These are phyloP conservation scores for Monascus purpureus DNA, from an alignment of 495 filamentous ascomycete species.

Conservation along the genomic window DNA sequence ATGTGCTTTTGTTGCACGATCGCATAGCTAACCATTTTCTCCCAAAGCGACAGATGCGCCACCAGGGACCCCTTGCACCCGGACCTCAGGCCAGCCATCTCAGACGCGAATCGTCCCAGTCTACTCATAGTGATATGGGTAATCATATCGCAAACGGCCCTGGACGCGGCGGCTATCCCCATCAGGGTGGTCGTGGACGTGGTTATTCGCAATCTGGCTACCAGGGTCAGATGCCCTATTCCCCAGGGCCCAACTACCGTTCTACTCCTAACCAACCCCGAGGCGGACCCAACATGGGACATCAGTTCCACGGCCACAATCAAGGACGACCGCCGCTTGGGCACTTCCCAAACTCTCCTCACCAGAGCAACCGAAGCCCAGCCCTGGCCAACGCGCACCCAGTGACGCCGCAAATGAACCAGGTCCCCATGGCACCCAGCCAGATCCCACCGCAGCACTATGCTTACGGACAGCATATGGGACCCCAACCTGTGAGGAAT, in stretches of 20 bases:
- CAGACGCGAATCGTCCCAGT: slow-evolving; percentile 71
- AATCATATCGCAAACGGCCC: slow-evolving; percentile 38
- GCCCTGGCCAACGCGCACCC: slow-evolving; percentile 53
- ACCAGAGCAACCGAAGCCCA: slow-evolving; percentile 56
- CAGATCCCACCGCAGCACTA: slow-evolving; percentile 44
- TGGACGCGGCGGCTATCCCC: slow-evolving; percentile 39
- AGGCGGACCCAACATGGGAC: slow-evolving; percentile 44
- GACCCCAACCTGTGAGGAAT: slow-evolving; percentile 51
- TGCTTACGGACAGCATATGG: slow-evolving; percentile 46
- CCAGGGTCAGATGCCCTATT: slow-evolving; percentile 52
- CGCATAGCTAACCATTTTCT: no score
- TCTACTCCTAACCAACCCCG: slow-evolving; percentile 48
- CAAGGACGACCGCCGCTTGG: slow-evolving; percentile 38
- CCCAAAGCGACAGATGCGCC: slow-evolving; percentile 41
- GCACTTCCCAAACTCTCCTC: slow-evolving; percentile 51
- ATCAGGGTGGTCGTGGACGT: slow-evolving; percentile 53
- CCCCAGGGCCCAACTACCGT: slow-evolving; percentile 47
- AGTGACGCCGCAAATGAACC: slow-evolving; percentile 54
- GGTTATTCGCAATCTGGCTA: slow-evolving; percentile 45
- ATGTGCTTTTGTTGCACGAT: no score
- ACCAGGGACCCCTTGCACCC: slow-evolving; percentile 45
- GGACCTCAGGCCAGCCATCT: slow-evolving; percentile 55
- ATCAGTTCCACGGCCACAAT: slow-evolving; percentile 44
- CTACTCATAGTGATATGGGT: slow-evolving; percentile 61
- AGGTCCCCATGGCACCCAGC: slow-evolving; percentile 40